Evolutionary conservation across 192 early-diverging fungal species (phyloP).

Genomic region (Coemansia sp.): DNA sequence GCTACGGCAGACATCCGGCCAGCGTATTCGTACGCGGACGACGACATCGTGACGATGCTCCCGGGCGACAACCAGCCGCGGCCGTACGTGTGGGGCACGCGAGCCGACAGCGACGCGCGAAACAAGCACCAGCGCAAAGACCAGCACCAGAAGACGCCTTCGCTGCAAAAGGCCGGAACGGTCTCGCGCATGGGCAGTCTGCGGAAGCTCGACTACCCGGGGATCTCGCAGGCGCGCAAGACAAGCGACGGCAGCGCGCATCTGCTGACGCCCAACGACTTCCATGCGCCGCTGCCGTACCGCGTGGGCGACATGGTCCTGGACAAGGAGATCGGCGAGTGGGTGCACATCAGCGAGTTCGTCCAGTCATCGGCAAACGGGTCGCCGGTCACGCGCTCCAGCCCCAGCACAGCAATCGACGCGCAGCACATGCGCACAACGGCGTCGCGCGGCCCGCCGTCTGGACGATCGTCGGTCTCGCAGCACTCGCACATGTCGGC

Average conservation of each 20-base stretch:
- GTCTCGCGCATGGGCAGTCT: slow-evolving; percentile 25
- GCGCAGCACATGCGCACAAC: neutral
- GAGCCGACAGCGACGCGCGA: slow-evolving; percentile 6
- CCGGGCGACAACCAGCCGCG: slow-evolving; percentile 34
- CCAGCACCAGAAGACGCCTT: slow-evolving; percentile 15
- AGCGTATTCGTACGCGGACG: slow-evolving; percentile 9
- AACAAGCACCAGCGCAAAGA: slow-evolving; percentile 14
- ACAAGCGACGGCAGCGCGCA: slow-evolving; percentile 45
- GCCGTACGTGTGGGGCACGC: slow-evolving; percentile 20
- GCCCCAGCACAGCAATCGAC: neutral
- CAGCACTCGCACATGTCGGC: slow-evolving; percentile 36
- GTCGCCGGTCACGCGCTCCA: slow-evolving; percentile 11
- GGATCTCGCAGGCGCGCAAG: slow-evolving; percentile 35
- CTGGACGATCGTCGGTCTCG: slow-evolving; percentile 42
- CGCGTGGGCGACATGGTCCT: slow-evolving; percentile 51
- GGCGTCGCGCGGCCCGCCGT: slow-evolving; percentile 22
- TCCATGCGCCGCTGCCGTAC: slow-evolving; percentile 31
- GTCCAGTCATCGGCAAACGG: slow-evolving; percentile 8
- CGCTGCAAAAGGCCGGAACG: slow-evolving; percentile 12
- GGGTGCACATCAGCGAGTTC: slow-evolving; percentile 46
- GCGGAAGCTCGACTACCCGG: slow-evolving; percentile 18
- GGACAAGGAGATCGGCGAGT: slow-evolving; percentile 37
- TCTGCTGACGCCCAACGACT: slow-evolving; percentile 38
- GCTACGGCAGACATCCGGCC: slow-evolving; percentile 6
- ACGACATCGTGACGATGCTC: slow-evolving; percentile 34